phyloP scores from a whole-genome alignment of 441 rosid species.

The Gossypium laxum region DNA sequence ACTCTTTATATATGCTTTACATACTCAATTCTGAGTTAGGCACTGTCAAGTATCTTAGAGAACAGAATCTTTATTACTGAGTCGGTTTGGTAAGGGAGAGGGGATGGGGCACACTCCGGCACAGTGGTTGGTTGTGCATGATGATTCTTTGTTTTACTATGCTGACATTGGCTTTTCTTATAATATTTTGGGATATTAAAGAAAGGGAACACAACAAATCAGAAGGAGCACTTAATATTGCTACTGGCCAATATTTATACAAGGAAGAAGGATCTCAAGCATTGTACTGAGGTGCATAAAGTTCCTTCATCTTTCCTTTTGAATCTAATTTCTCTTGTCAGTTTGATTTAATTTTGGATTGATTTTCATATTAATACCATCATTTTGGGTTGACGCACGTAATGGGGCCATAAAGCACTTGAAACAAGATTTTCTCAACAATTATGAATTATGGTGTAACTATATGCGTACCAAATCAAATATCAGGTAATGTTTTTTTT shows the following conservation, averaged over 20 bases:
- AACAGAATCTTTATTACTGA: neutral
- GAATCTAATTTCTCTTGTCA: neutral
- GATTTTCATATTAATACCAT: conserved; percentile 13
- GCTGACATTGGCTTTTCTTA: neutral
- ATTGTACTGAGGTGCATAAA: conserved; percentile 39
- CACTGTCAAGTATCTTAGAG: neutral
- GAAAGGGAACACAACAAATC: conserved; percentile 95
- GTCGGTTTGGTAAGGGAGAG: neutral
- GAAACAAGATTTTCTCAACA: conserved; percentile 62
- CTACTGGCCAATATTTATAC: conserved; percentile 76
- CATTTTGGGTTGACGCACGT: conserved; percentile 32
- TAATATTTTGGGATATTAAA: conserved; percentile 28
- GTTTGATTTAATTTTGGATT: neutral
- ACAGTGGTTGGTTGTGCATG: neutral
- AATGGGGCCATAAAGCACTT: conserved; percentile 35
- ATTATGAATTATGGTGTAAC: conserved; percentile 82
- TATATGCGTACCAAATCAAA: conserved; percentile 48
- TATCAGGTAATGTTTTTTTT: conserved; percentile 37
- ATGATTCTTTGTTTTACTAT: neutral
- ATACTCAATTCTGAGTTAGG: neutral
- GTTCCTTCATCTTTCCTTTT: conserved; percentile 2
- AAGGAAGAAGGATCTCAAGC: conserved; percentile 33
- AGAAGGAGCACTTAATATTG: conserved; percentile 89
- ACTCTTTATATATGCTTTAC: neutral
- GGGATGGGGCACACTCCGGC: neutral